Evolutionary conservation across 106 monocot species (phyloP).

Genomic region (Triglochin maritima): DNA sequence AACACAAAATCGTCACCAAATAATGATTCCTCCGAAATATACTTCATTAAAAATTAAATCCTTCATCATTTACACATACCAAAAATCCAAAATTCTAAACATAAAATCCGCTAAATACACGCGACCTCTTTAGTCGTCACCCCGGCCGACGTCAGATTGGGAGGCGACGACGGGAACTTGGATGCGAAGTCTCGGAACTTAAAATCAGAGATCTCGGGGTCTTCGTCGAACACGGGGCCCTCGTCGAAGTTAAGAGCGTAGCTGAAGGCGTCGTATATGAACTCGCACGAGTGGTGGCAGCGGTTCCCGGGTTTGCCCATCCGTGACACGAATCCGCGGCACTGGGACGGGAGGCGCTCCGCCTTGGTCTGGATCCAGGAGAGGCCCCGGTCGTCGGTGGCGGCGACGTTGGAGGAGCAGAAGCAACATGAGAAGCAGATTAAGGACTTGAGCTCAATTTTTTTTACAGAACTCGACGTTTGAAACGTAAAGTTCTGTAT

Average conservation of each 20-base stretch:
- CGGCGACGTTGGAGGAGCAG: slow-evolving; percentile 4
- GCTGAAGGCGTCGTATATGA: slow-evolving; percentile 24
- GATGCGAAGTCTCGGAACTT: slow-evolving; percentile 19
- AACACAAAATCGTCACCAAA: no score
- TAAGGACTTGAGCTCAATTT: slow-evolving; percentile 7
- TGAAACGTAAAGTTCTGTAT: no score
- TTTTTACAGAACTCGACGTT: no score
- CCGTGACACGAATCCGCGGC: slow-evolving; percentile 17
- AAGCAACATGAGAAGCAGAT: slow-evolving; percentile 27
- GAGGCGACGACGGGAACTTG: slow-evolving; percentile 13
- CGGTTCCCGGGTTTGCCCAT: slow-evolving; percentile 3
- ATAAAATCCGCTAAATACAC: not conserved
- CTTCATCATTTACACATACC: no score
- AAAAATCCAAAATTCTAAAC: not conserved
- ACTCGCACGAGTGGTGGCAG: slow-evolving; percentile 10
- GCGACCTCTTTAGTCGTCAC: not conserved
- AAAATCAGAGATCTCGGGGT: slow-evolving; percentile 12
- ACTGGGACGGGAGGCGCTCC: slow-evolving; percentile 12
- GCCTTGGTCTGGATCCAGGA: slow-evolving; percentile 18
- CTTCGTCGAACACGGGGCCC: slow-evolving; percentile 17
- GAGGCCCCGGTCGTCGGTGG: not conserved
- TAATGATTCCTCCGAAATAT: no score
- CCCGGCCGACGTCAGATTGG: not conserved
- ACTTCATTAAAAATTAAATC: no score
- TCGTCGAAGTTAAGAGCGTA: slow-evolving; percentile 32